phyloP scores from a whole-genome alignment of 441 rosid genomes.

The Rhodomyrtus psidioides region DNA sequence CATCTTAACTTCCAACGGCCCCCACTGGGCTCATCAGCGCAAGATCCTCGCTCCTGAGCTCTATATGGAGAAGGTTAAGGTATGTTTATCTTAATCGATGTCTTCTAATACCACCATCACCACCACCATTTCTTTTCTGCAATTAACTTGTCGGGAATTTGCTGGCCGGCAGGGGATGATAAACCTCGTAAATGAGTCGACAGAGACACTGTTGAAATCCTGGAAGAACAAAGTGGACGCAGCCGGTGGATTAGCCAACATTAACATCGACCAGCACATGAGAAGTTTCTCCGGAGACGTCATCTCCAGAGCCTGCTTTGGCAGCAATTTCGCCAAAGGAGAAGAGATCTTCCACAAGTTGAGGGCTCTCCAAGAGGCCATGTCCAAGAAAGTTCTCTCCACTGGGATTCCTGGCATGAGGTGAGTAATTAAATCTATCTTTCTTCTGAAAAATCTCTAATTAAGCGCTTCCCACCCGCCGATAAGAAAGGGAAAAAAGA shows the following conservation, averaged over 20 bases:
- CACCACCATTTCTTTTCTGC: neutral
- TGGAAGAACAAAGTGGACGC: constrained; percentile 32
- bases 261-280: constrained; percentile 25
- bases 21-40: constrained; percentile 36
- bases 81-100: neutral
- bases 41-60: constrained; percentile 43
- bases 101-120: neutral
- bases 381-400: constrained; percentile 28
- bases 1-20: constrained; percentile 41
- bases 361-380: constrained; percentile 27
- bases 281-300: constrained; percentile 47
- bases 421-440: neutral
- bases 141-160: neutral
- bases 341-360: constrained; percentile 34
- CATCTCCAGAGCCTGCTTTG: constrained; percentile 48
- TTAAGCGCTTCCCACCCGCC: neutral
- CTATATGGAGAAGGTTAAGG: constrained; percentile 44
- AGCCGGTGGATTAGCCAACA: constrained; percentile 21
- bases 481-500: neutral
- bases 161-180: constrained; percentile 24
- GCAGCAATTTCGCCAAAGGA: constrained; percentile 32
- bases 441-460: neutral
- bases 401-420: constrained; percentile 32
- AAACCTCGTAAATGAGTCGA: constrained; percentile 25
- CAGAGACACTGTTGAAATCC: constrained; percentile 12